Evolutionary conservation across 2,329 filamentous ascomycete genomes (phyloP), one percentile per base, ranked within the genome.

Genomic region (Xylariaceae sp.): DNA sequence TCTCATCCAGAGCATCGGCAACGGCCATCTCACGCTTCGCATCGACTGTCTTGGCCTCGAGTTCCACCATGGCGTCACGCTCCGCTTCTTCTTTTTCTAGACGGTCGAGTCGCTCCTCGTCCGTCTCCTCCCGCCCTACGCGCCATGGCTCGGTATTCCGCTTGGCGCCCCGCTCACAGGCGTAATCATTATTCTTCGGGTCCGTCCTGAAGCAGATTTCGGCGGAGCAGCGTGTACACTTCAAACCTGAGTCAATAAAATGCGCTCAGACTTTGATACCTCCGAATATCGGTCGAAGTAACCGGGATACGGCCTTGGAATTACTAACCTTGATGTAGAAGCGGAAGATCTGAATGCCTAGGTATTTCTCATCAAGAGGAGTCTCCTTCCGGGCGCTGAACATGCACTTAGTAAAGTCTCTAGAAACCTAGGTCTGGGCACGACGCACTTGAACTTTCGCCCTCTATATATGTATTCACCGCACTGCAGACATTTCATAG

Each of bases 1-100:
- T 96, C 73, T 96, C 92, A 70, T 99, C 94, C 51, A 99, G 74
- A 7, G 92, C 92, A 75, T 99, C 94, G 1, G 94, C 94, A 42
- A 96, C 89, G 16, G 88, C 89, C 92, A 99, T 99, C 72, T 99
- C 94, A 39, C 87, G 80, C 75, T 94, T 92, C 1, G 92, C 92
- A 70, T 99, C 94, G 19, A 88, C 75, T 51, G 92, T 96, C 75
- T 97, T 97, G 59, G 88, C 86, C 74, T 99, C 94, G 44, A 99
- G 74, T 68, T 96, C 92, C 53, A 88, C 88, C 95, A 99, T 99
- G 19, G 90, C 89, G 70, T 96, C 92, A 60, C 85, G 80, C 70
- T 96, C 90, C 54, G 86, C 81, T 60, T 85, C 74, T 60, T 81
- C 78, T 49, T 95, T 89, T 73, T 96, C 91, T 5, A 97, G 72